Conservation (phyloP, 2,329 filamentous ascomycete genomes). For the Botrytis pseudocinerea region DNA sequence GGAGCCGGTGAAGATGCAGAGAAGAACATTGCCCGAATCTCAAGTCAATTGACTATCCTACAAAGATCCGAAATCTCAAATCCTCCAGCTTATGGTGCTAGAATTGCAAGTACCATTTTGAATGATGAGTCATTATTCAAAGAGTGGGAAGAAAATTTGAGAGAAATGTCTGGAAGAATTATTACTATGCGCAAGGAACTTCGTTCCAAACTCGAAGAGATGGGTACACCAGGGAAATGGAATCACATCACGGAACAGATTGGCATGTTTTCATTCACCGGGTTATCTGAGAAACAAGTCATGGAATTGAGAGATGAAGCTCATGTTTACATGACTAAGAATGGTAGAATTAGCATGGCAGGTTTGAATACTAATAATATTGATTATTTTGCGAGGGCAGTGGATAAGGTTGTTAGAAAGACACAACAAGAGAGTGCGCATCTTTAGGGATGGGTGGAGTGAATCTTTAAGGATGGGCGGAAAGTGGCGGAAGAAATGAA, state of each 20-base stretch:
- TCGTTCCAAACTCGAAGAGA: constrained; percentile 76
- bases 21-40: constrained; percentile 62
- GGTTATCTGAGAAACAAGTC: constrained; percentile 73
- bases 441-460: not conserved
- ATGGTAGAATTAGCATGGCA: constrained; percentile 97
- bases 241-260: constrained; percentile 98
- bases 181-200: constrained; percentile 84
- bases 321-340: constrained; percentile 94
- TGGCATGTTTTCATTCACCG: constrained; percentile 98
- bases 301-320: constrained; percentile 65
- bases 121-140: constrained; percentile 80
- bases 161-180: constrained; percentile 94
- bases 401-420: constrained; percentile 73
- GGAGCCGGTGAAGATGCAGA: constrained; percentile 67
- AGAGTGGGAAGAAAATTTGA: constrained; percentile 87
- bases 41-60: constrained; percentile 86
- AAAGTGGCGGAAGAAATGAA: too few relatives aligned
- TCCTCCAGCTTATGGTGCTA: constrained; percentile 89
- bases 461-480: too few relatives aligned
- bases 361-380: constrained; percentile 92
- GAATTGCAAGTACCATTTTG: constrained; percentile 80
- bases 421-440: constrained; percentile 27
- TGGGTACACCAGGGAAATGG: constrained; percentile 87
- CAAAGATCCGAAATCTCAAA: constrained; percentile 98
- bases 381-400: constrained; percentile 87